Conservation (phyloP, 306 rosid genomes). For the Aeschynomene evenia region DNA sequence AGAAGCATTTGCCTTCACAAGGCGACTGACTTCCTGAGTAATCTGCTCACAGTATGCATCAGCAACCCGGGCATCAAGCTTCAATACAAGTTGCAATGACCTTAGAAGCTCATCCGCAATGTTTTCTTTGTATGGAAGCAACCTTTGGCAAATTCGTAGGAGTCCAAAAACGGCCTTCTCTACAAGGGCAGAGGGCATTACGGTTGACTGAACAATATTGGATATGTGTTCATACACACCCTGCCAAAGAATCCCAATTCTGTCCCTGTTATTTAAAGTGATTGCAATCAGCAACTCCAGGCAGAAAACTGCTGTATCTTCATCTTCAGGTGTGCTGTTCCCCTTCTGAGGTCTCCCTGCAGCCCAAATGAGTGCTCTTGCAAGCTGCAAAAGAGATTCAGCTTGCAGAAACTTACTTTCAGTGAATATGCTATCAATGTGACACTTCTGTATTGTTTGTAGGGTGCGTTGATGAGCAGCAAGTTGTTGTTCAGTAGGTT, state of each 20-base stretch:
- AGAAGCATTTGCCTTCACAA: conserved; percentile 93
- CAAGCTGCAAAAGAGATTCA: conserved; percentile 91
- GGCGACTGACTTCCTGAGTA: conserved; percentile 94
- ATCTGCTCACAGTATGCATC: conserved; percentile 98
- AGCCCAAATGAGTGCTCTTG: conserved; percentile 90
- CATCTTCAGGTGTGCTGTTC: conserved; percentile 89
- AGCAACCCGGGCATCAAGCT: conserved; percentile 98
- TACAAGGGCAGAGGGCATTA: conserved; percentile 92
- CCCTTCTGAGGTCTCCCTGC: conserved; percentile 92
- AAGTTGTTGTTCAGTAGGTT: conserved; percentile 98
- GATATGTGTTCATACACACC: conserved; percentile 96
- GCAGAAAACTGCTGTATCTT: conserved; percentile 97
- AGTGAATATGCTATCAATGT: conserved; percentile 88
- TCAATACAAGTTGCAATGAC: conserved; percentile 88
- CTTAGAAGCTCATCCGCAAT: conserved; percentile 94
- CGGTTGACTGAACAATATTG: conserved; percentile 89
- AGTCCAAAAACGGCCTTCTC: conserved; percentile 99
- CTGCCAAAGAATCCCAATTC: conserved; percentile 93
- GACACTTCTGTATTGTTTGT: conserved; percentile 90
- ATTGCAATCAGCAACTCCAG: conserved; percentile 92
- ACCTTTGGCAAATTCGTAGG: conserved; percentile 89
- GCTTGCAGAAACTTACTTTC: conserved; percentile 97
- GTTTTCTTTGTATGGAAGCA: conserved; percentile 96
- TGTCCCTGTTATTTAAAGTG: conserved; percentile 91
- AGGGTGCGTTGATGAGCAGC: conserved; percentile 97